These are phyloP conservation scores for Chamaecyparis obtusa DNA, from an alignment of 75 land plant genomes.

Conservation along the genomic window DNA sequence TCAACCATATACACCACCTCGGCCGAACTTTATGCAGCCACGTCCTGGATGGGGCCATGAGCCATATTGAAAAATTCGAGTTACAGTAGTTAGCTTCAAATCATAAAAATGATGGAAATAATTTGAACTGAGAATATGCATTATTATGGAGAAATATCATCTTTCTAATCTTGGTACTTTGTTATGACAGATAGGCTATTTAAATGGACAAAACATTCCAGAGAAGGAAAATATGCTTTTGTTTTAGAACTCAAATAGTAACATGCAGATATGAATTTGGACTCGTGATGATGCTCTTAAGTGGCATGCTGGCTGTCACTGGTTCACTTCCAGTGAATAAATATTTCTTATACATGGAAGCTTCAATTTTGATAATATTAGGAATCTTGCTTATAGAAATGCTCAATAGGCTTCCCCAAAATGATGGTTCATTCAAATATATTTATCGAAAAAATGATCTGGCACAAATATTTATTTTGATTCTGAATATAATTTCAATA, in stretches of 20 bases:
- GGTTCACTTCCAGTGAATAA: neutral
- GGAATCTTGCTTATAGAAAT: neutral
- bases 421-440: neutral
- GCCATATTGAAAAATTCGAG: neutral
- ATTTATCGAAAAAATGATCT: neutral
- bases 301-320: neutral
- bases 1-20: neutral
- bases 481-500: too few species aligned
- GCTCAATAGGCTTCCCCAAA: neutral
- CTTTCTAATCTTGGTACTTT: neutral
- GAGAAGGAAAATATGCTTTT: neutral
- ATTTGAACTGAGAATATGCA: neutral
- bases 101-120: neutral
- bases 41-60: slow-evolving; percentile 4
- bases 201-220: neutral
- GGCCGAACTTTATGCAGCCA: neutral
- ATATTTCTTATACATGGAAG: neutral
- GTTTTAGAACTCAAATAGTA: neutral
- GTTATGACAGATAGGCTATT: neutral
- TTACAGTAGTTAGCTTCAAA: neutral
- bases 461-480: neutral
- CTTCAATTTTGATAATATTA: too few species aligned
- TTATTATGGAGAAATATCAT: neutral
- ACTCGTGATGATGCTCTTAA: neutral
- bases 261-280: neutral